Conservation (phyloP, 169 alveolate species). For the Plasmodium blacklocki region DNA sequence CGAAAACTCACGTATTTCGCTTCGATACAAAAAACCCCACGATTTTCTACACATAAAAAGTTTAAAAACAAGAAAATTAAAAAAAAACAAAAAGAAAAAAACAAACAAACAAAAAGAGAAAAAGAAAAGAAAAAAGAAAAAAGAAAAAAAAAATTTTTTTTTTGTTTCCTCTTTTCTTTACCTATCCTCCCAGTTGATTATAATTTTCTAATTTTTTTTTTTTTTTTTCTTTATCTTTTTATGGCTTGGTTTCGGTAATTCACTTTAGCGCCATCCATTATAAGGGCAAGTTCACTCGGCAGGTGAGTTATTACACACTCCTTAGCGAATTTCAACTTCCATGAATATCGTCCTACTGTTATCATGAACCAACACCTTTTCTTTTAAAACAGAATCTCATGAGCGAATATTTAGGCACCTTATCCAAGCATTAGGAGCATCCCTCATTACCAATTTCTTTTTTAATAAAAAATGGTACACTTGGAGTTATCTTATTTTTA, state of each 20-base stretch:
- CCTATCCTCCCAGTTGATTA: too few species aligned
- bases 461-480: constrained; percentile 93
- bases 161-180: too few species aligned
- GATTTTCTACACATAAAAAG: constrained; percentile 62
- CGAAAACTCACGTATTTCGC: constrained; percentile 92
- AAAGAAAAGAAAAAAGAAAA: too few species aligned
- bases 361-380: constrained; percentile 90
- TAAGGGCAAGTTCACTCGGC: constrained; percentile 93
- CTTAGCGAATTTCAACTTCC: constrained; percentile 95
- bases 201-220: too few species aligned
- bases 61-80: not conserved
- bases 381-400: constrained; percentile 81
- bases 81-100: too few species aligned
- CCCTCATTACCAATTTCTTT: constrained; percentile 94
- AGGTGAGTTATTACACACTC: constrained; percentile 94
- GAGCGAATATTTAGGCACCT: constrained; percentile 93
- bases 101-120: too few species aligned
- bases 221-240: not conserved
- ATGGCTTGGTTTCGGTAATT: constrained; percentile 92
- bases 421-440: constrained; percentile 93
- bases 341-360: constrained; percentile 95
- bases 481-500: constrained; percentile 87
- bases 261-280: constrained; percentile 94
- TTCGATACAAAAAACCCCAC: constrained; percentile 84
- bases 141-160: too few species aligned